Evolutionary conservation across 2,329 filamentous ascomycete species (phyloP), one percentile per base, ranked within the genome.

Genomic region (Alternaria ethzedia): DNA sequence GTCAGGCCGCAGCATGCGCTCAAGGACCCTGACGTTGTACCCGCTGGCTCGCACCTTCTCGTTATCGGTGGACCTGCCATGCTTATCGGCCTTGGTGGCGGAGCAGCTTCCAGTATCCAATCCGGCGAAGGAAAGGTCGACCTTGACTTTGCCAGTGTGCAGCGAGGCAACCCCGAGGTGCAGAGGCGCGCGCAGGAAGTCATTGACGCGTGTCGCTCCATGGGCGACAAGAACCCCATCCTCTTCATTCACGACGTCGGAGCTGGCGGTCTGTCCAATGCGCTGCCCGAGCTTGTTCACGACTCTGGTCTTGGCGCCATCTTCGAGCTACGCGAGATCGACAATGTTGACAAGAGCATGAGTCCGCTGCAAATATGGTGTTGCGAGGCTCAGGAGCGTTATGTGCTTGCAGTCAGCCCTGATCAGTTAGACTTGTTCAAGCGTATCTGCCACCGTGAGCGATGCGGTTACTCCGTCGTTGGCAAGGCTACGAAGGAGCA

Each of bases 331-430:
- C 90, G 96, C 67, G 93, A 98, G 75, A 87, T 99, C 41, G 94
- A 97, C 78, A 97, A 89, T 78, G 92, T 93, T 3, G 96, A 98
- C 80, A 89, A 86, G 68, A 91, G 93, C 76, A 95, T 99, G 91
- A 97, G 93, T 75, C 96, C 96, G 20, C 87, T 99, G 61, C 93
- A 98, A 78, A 97, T 99, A 50, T 98, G 95, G 94, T 97, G 96
- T 80, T 97, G 95, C 73, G 95, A 98, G 79, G 93, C 96, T 0
- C 96, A 99, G 78, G 96, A 99, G 81, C 88, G 96, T 78, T 99
- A 99, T 74, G 96, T 99, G 8, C 84, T 99, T 73, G 90, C 96
- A 9, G 89, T 99, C 66, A 93, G 94, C 64, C 88, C 89, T 55
- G 90, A 96, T 20, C 86, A 89, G 57, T 87, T 98, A 75, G 94